phyloP scores from a whole-genome alignment of 2,329 filamentous ascomycete species.

The Aspergillus sp. region DNA sequence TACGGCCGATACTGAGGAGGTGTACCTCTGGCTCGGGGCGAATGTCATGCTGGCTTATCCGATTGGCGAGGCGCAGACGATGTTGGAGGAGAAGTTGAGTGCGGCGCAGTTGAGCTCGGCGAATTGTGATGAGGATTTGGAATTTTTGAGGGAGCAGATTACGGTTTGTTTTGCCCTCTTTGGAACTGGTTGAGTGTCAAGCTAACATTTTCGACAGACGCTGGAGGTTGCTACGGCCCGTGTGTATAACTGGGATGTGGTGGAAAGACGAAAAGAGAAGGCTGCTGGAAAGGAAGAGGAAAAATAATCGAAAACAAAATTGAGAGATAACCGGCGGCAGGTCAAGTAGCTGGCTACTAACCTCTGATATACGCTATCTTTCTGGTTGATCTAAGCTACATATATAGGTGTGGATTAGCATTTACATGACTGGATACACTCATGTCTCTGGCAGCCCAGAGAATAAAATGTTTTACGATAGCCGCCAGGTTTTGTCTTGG shows the following conservation, averaged over 20 bases:
- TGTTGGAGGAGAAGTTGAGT: conserved; percentile 73
- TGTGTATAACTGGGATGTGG: conserved; percentile 99
- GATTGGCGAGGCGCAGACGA: conserved; percentile 76
- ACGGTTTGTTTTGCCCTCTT: conserved; percentile 62
- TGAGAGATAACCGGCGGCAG: not conserved
- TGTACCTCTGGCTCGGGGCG: conserved; percentile 96
- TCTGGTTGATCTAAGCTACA: not conserved
- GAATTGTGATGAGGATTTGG: conserved; percentile 95
- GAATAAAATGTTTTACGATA: not conserved
- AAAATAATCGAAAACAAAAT: conserved; percentile 32
- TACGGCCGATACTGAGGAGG: conserved; percentile 71
- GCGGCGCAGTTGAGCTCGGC: conserved; percentile 75
- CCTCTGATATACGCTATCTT: not conserved
- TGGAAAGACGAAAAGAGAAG: conserved; percentile 91
- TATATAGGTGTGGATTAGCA: not conserved
- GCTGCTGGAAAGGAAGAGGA: conserved; percentile 48
- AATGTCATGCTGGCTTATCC: conserved; percentile 98
- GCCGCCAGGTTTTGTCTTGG: not conserved
- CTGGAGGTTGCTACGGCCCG: conserved; percentile 94
- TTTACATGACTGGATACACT: not conserved
- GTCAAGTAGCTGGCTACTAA: conserved; percentile 10
- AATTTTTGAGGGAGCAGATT: conserved; percentile 94
- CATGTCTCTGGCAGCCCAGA: conserved; percentile 2
- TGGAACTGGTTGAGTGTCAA: no score
- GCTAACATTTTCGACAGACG: conserved; percentile 58